phyloP scores from a whole-genome alignment of 768 basidiomycete species.

The Termitomyces sp. region DNA sequence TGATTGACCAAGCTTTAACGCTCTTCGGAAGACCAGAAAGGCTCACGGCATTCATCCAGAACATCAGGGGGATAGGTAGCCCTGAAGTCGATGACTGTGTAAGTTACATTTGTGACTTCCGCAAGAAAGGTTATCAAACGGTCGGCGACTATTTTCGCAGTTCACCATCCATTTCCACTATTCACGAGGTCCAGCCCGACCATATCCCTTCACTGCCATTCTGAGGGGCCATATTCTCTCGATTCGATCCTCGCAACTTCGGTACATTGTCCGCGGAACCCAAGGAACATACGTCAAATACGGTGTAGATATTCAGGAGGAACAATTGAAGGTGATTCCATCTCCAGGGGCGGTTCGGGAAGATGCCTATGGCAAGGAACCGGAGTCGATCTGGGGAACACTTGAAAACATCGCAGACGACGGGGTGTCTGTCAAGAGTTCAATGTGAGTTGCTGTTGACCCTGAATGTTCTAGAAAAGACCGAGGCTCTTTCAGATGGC shows the following conservation, averaged over 20 bases:
- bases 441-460: constrained; percentile 26
- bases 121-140: not conserved
- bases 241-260: constrained; percentile 59
- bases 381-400: constrained; percentile 58
- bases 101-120: constrained; percentile 19
- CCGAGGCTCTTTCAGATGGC: constrained; percentile 46
- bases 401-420: constrained; percentile 54
- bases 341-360: constrained; percentile 43
- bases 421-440: constrained; percentile 35
- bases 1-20: constrained; percentile 73
- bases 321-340: constrained; percentile 60
- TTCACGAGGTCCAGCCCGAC: constrained; percentile 31
- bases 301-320: constrained; percentile 79
- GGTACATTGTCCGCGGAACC: constrained; percentile 71
- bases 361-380: constrained; percentile 55
- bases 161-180: constrained; percentile 57
- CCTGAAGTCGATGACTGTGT: constrained; percentile 67
- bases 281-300: constrained; percentile 71
- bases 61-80: constrained; percentile 63
- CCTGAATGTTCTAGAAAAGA: not conserved
- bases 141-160: constrained; percentile 22
- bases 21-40: constrained; percentile 74
- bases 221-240: constrained; percentile 71
- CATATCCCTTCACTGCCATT: constrained; percentile 62
- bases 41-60: constrained; percentile 68